Conservation (phyloP, 164 flowering plant genomes). For the Nymphaea colorata region DNA sequence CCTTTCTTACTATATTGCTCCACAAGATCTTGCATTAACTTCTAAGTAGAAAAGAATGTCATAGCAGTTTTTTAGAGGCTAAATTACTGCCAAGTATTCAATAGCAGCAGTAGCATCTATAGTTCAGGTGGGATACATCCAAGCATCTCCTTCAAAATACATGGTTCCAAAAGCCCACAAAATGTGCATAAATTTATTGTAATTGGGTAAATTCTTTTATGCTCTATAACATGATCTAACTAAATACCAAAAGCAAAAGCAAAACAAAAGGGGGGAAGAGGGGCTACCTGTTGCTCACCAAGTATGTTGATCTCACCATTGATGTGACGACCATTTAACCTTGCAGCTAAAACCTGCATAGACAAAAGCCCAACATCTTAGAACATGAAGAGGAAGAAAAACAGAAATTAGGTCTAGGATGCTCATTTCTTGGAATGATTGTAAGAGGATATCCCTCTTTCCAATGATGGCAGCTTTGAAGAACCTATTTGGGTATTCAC, state of each 20-base stretch:
- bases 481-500: too few relatives aligned
- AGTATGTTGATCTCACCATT: too few relatives aligned
- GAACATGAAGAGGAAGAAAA: too few relatives aligned
- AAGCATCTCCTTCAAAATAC: slow-evolving; percentile 91
- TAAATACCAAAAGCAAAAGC: not conserved
- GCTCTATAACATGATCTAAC: not conserved
- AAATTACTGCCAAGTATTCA: not conserved
- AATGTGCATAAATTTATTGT: slow-evolving; percentile 48
- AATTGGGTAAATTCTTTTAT: not conserved
- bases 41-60: not conserved
- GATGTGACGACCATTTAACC: too few relatives aligned
- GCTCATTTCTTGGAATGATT: too few relatives aligned
- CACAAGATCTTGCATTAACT: slow-evolving; percentile 99
- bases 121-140: slow-evolving; percentile 94
- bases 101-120: not conserved
- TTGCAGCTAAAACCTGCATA: too few relatives aligned
- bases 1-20: slow-evolving; percentile 94
- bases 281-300: too few relatives aligned
- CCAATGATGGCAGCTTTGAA: too few relatives aligned
- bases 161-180: slow-evolving; percentile 97
- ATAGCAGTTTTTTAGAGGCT: not conserved
- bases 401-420: too few relatives aligned
- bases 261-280: too few relatives aligned
- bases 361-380: too few relatives aligned
- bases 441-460: too few relatives aligned